phyloP scores from a whole-genome alignment of 306 rosid genomes.

The apple (Malus domestica) region DNA sequence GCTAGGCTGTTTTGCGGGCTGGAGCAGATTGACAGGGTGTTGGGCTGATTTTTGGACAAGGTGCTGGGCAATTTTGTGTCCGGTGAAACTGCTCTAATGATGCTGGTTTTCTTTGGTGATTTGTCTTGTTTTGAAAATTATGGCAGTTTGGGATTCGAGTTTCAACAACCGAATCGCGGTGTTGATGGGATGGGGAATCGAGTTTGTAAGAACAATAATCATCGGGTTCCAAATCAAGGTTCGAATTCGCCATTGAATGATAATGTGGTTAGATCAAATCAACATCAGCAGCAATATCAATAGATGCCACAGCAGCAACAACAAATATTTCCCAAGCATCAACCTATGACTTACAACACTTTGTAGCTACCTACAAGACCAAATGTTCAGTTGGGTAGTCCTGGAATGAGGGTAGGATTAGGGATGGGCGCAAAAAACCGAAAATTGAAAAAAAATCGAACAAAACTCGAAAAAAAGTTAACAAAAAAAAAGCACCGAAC shows the following conservation, averaged over 20 bases:
- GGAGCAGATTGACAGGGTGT: no score
- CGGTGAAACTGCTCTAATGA: neutral
- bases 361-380: slow-evolving; percentile 43
- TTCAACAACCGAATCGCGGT: slow-evolving; percentile 40
- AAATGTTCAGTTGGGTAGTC: slow-evolving; percentile 42
- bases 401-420: slow-evolving; percentile 59
- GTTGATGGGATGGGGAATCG: slow-evolving; percentile 37
- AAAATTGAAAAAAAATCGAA: no score
- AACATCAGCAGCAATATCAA: slow-evolving; percentile 11
- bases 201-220: slow-evolving; percentile 34
- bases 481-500: no score
- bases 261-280: slow-evolving; percentile 73
- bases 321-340: slow-evolving; percentile 75
- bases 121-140: slow-evolving; percentile 29
- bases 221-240: slow-evolving; percentile 39
- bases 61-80: no score
- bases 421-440: slow-evolving; percentile 22
- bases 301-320: neutral
- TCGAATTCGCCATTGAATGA: slow-evolving; percentile 68
- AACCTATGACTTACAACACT: slow-evolving; percentile 52
- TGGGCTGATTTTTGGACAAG: no score
- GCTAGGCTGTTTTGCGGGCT: no score
- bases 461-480: no score
- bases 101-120: slow-evolving; percentile 33
- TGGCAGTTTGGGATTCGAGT: slow-evolving; percentile 38